Evolutionary conservation across 140 eudicot species (phyloP).

Genomic region (Bidens hawaiensis): DNA sequence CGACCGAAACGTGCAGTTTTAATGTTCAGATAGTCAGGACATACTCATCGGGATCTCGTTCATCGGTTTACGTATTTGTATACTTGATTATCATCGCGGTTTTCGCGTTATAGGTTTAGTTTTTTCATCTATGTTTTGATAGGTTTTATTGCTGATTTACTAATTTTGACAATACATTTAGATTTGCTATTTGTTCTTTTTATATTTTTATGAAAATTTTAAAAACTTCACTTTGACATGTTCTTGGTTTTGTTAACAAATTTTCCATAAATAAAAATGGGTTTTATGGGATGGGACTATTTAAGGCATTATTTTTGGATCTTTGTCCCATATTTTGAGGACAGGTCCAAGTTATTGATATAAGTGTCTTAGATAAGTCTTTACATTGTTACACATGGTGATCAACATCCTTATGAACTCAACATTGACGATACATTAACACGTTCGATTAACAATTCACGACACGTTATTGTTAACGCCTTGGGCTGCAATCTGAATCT

Average conservation of each 20-base stretch:
- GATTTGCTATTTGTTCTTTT: not conserved
- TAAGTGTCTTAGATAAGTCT: slow-evolving; percentile 12
- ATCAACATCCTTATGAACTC: not conserved
- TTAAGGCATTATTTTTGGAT: slow-evolving; percentile 34
- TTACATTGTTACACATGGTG: not conserved
- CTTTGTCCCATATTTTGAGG: slow-evolving; percentile 30
- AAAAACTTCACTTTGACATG: slow-evolving; percentile 7
- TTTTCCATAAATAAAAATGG: slow-evolving; percentile 6
- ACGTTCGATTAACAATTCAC: not conserved
- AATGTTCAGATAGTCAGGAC: slow-evolving; percentile 53
- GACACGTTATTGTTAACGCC: not conserved
- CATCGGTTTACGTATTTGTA: slow-evolving; percentile 23
- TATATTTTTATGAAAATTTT: not conserved
- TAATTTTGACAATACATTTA: slow-evolving; percentile 16
- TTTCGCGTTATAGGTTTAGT: slow-evolving; percentile 19
- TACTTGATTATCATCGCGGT: slow-evolving; percentile 10
- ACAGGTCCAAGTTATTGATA: slow-evolving; percentile 21
- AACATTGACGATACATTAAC: not conserved
- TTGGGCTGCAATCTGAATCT: not conserved
- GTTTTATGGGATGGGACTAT: slow-evolving; percentile 4
- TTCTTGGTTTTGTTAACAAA: slow-evolving; percentile 3
- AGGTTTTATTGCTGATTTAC: slow-evolving; percentile 10
- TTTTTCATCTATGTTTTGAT: slow-evolving; percentile 22
- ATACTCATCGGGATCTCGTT: slow-evolving; percentile 18
- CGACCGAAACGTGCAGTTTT: slow-evolving; percentile 59